Evolutionary conservation across 208 protist species (phyloP), one percentile per base, ranked within the genome.

Genomic region (Leptomonas pyrrhocoris): DNA sequence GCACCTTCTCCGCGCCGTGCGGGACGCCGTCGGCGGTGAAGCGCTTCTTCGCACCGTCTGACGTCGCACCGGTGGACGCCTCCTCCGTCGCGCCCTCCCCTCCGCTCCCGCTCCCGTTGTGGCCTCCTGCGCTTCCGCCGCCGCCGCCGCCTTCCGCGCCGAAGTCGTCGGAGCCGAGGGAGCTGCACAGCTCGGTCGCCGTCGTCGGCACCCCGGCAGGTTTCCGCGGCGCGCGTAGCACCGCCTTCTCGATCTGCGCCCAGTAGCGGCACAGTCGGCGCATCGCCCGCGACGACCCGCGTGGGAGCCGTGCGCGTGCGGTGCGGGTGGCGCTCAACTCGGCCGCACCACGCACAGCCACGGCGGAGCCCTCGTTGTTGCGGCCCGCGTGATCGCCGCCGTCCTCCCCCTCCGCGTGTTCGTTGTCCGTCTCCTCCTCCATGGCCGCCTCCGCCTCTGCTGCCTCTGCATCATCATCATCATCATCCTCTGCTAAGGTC

Each of bases 231-330:
- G 71, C 66, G 40, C 42, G 53, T 16, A 43, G 66, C 27, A 85
- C 63, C 4, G 80, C 74, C 25, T 51, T 48, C 42, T 85, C 74
- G 9, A 85, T 42, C 13, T 78, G 49, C 15, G 34, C 50, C 80
- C 80, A 85, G 68, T 85, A 85, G 43, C 50, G 67, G 66, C 71
- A 77, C 54, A 81, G 42, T 11, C 77, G 72, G 16, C 42, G 64
- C 56, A 77, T 34, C 42, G 72, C 56, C 0, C 64, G 63, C 34
- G 64, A 68, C 9, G 48, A 66, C 42, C 54, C 71, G 40, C 34
- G 71, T 45, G 61, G 71, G 54, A 68, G 71, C 46, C 53, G 61
- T 46, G 56, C 25, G 36, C 34, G 46, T 15, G 38, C 43, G 15
- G 50, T 53, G 9, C 55, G 46, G 45, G 48, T 28, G 4, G 62